phyloP scores from a whole-genome alignment of 2,329 filamentous ascomycete genomes.

The Juglanconis sp. region DNA sequence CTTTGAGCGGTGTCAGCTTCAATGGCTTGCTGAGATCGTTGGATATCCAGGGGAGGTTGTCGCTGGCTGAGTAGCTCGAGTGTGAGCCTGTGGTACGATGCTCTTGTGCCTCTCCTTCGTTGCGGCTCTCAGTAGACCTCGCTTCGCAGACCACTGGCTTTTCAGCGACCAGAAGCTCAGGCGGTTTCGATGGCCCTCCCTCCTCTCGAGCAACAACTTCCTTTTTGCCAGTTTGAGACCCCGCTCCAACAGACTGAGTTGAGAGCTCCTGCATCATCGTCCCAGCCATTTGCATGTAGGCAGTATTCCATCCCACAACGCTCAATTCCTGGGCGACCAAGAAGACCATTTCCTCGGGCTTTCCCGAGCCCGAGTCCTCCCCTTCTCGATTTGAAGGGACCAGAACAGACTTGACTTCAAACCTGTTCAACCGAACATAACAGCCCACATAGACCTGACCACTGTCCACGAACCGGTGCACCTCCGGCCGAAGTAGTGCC shows the following conservation, averaged over 20 bases:
- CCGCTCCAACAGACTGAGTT: not conserved
- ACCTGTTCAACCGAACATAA: constrained; percentile 45
- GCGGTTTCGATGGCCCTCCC: not conserved
- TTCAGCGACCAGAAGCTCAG: not conserved
- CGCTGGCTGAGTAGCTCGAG: constrained; percentile 3
- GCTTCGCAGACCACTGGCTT: constrained; percentile 5
- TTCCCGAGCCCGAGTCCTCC: not conserved
- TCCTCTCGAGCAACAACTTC: not conserved
- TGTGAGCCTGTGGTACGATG: constrained; percentile 5
- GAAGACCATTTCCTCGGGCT: constrained; percentile 35
- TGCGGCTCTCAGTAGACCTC: constrained; percentile 15
- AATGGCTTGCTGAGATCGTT: constrained; percentile 41
- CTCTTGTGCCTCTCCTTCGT: not conserved
- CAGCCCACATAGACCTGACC: constrained; percentile 45
- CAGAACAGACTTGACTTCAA: constrained; percentile 30
- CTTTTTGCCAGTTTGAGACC: not conserved
- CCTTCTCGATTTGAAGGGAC: constrained; percentile 18
- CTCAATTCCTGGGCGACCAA: constrained; percentile 43
- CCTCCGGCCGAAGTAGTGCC: constrained; percentile 42
- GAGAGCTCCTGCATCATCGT: not conserved
- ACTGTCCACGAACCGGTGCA: constrained; percentile 46
- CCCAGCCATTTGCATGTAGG: constrained; percentile 30
- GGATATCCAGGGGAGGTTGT: constrained; percentile 35
- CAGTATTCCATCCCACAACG: constrained; percentile 47
- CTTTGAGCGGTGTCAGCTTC: constrained; percentile 48